These are phyloP conservation scores for Candida yuanshanica DNA, from an alignment of 805 yeast genomes.

Conservation along the genomic window DNA sequence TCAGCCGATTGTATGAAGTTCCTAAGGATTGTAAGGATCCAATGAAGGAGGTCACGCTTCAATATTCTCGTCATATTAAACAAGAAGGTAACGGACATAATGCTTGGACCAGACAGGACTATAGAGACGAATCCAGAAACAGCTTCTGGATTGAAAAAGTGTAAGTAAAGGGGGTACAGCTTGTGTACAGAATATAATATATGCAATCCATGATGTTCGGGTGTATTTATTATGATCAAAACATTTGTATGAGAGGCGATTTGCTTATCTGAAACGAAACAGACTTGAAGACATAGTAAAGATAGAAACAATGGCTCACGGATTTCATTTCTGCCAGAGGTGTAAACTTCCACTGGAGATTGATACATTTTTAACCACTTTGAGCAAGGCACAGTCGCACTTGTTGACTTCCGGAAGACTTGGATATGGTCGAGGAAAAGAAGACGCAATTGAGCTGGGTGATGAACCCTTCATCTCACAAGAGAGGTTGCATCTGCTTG, in stretches of 20 bases:
- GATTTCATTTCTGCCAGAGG: conserved; percentile 43
- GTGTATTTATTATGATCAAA: conserved; percentile 10
- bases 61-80: conserved; percentile 18
- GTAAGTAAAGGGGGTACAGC: conserved; percentile 6
- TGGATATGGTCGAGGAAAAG: conserved; percentile 14
- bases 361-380: conserved; percentile 47
- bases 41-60: conserved; percentile 25
- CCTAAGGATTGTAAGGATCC: conserved; percentile 23
- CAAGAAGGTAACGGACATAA: conserved; percentile 16
- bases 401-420: conserved; percentile 38
- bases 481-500: conserved; percentile 4
- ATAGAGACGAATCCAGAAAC: conserved; percentile 20
- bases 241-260: background rate
- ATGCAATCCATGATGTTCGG: conserved; percentile 18
- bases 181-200: too few relatives aligned
- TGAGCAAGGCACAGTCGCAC: conserved; percentile 50
- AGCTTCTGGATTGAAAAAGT: conserved; percentile 26
- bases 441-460: conserved; percentile 8
- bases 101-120: conserved; percentile 16
- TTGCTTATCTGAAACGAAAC: background rate
- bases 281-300: background rate
- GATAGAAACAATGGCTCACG: conserved; percentile 3
- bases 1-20: conserved; percentile 20
- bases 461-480: conserved; percentile 23
- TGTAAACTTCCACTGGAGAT: conserved; percentile 54